phyloP scores from a whole-genome alignment of 345 rosid species.

The Arabis hirsuta region DNA sequence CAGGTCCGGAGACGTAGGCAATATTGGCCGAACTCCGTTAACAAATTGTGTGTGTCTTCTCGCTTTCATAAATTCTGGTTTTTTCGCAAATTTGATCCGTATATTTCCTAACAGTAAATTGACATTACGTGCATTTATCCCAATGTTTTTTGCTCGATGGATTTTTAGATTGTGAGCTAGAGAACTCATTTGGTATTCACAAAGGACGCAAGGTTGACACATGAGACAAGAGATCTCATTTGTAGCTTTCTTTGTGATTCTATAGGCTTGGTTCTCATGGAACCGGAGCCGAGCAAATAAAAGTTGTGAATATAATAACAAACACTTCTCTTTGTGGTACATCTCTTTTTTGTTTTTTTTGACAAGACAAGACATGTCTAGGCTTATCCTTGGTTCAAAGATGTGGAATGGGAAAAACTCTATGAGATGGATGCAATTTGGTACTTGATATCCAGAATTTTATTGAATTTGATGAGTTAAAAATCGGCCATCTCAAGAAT shows the following conservation, averaged over 20 bases:
- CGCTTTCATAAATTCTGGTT: no score
- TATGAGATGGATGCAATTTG: constrained; percentile 78
- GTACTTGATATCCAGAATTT: constrained; percentile 91
- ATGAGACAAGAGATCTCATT: constrained; percentile 80
- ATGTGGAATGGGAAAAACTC: constrained; percentile 71
- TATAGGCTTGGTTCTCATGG: constrained; percentile 85
- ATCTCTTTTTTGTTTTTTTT: not conserved
- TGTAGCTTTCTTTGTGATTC: constrained; percentile 80
- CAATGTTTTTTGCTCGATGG: not conserved
- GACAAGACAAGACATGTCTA: constrained; percentile 40
- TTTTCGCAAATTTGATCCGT: no score
- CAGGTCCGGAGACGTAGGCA: no score
- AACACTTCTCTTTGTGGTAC: constrained; percentile 9
- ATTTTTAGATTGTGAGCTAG: constrained; percentile 82
- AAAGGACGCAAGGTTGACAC: constrained; percentile 82
- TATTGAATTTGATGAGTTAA: constrained; percentile 89
- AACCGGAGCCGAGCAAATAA: constrained; percentile 60
- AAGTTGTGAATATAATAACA: constrained; percentile 46
- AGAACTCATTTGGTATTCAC: constrained; percentile 77
- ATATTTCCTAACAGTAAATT: not conserved
- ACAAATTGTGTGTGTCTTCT: no score
- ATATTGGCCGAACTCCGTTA: no score
- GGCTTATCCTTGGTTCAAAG: constrained; percentile 98
- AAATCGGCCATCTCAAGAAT: constrained; percentile 3
- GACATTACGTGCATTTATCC: constrained; percentile 22